Base-by-base conservation (phyloP, 805 yeast genomes). In the Saccharomyces jurei region DNA sequence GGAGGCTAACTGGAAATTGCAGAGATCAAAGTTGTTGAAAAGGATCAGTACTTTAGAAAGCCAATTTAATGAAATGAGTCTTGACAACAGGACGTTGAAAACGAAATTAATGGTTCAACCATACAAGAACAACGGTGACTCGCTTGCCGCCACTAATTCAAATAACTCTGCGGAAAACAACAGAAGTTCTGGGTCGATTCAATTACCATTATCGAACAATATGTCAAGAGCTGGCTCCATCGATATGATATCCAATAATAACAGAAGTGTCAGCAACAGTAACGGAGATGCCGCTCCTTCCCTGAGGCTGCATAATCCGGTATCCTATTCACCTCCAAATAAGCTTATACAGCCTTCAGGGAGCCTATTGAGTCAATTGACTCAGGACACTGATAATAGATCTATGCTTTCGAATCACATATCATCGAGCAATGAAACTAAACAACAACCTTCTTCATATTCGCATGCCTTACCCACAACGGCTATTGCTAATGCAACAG, bases 1-100 rank as follows among this genome's bases (percentile, higher is more conserved):
- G 22, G 68, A 68, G 36, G 48, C 54, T 8, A 58, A 57, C 49
- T 66, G 71, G 71, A 59, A 59, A 51, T 48, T 48, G 6, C 60
- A 54, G 41, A 65, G 59, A 51, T 54, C 54, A 47, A 56, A 55
- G 25, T 54, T 63, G 48, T 50, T 58, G 14, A 65, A 62, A 46
- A 60, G 59, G 26, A 57, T 65, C 4, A 58, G 61, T 14, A 41
- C 54, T 2, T 50, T 67, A 49, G 67, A 69, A 50, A 52, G 58
- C 28, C 60, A 57, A 44, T 64, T 67, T 53, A 60, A 60, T n/a
- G 64, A 61, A 5, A 47, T 63, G 11, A 60, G 63, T 28, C 28
- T 54, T n/a, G 54, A 53, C 29, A 68, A 68, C 51, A 59, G 62
- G 32, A 60, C 60, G 29, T 47, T 61, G 21, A 67, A 63, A 51